Conservation (phyloP, 805 yeast genomes). For the Grigorovia humatica region DNA sequence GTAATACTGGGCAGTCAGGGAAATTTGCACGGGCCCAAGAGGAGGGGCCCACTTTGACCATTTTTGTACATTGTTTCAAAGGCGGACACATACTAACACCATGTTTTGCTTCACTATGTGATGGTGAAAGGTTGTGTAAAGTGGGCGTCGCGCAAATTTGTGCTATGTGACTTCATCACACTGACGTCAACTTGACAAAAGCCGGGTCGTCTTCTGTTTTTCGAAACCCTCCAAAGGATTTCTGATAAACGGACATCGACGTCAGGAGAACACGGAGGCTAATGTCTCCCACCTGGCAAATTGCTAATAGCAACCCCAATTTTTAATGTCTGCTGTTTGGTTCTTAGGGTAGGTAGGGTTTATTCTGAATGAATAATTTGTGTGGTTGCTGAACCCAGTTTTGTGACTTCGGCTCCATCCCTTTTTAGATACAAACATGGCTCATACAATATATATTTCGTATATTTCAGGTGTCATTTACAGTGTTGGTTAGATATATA, state of each 20-base stretch:
- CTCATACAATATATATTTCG: no score
- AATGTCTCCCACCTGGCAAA: neutral
- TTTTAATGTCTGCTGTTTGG: no score
- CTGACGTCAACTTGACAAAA: neutral
- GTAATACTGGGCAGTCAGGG: no score
- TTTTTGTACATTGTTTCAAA: neutral
- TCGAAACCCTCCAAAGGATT: neutral
- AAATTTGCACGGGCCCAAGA: neutral
- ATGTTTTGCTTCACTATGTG: neutral
- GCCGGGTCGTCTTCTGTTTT: neutral
- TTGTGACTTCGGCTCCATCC: no score
- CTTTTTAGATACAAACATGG: no score
- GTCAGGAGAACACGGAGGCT: no score
- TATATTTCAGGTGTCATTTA: no score
- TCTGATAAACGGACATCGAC: neutral
- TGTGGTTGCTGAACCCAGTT: no score
- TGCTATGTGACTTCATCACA: neutral
- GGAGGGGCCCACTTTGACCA: neutral
- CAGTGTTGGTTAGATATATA: no score
- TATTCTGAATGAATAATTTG: no score
- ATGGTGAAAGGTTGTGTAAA: neutral
- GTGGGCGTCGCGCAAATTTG: neutral
- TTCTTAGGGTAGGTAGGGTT: no score
- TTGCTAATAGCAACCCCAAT: neutral
- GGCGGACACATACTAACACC: neutral